phyloP scores from a whole-genome alignment of 257 asterid species.

The Nicotiana sylvestris region DNA sequence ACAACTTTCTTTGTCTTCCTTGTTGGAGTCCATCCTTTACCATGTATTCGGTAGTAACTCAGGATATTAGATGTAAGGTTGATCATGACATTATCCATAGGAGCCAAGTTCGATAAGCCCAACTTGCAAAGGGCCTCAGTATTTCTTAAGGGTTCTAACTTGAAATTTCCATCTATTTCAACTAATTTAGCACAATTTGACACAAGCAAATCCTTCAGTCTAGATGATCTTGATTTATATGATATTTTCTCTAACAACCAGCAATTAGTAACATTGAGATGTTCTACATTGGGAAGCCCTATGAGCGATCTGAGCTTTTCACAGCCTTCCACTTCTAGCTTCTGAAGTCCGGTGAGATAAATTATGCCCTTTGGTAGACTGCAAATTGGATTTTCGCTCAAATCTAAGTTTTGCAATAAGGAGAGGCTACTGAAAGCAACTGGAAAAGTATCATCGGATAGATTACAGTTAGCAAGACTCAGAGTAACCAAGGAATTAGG shows the following conservation, averaged over 20 bases:
- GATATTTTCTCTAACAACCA: conserved; percentile 13
- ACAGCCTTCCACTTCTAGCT: conserved; percentile 13
- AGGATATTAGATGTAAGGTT: background rate
- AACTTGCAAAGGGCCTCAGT: background rate
- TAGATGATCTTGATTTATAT: background rate
- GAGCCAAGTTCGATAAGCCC: conserved; percentile 1
- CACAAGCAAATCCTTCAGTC: background rate
- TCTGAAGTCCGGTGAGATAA: conserved; percentile 12
- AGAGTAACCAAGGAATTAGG: conserved; percentile 10
- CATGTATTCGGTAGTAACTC: background rate
- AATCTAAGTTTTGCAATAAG: conserved; percentile 14
- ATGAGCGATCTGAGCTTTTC: conserved; percentile 11
- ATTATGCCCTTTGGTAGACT: conserved; percentile 15
- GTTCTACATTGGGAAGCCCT: conserved; percentile 13
- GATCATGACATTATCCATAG: conserved; percentile 1
- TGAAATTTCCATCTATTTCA: conserved; percentile 14
- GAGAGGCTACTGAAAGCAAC: conserved; percentile 17
- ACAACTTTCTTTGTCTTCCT: conserved; percentile 10
- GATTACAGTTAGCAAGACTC: conserved; percentile 18
- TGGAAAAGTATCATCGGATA: conserved; percentile 17
- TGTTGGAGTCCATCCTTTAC: conserved; percentile 4
- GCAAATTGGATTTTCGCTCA: conserved; percentile 13
- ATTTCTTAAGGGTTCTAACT: conserved; percentile 9
- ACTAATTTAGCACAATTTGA: conserved; percentile 3
- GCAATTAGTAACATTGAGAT: conserved; percentile 18